Percentiles rank a stretch among this genome's conserved stretches.
phyloP scores from a whole-genome alignment of 1,139 yeast genomes.

The Zhuliangozyma blackwelliae region DNA sequence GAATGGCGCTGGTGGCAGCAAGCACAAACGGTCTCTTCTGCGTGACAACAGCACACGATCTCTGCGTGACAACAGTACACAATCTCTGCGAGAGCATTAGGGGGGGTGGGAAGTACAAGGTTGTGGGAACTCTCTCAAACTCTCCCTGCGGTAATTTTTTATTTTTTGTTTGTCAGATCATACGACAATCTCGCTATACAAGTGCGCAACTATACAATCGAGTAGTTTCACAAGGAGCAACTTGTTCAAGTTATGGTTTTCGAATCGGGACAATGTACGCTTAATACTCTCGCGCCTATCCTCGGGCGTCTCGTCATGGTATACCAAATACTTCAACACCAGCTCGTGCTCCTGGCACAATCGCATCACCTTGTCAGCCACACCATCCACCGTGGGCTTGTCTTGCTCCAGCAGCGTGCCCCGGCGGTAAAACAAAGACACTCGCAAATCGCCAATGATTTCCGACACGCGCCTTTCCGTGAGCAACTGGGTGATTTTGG shows the following conservation, averaged over 20 bases:
- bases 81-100: too few relatives aligned
- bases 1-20: slow-evolving; percentile 12
- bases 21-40: not conserved
- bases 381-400: not conserved
- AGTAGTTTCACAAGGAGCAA: slow-evolving; percentile 26
- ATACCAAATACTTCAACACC: not conserved
- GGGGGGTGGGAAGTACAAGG: too few relatives aligned
- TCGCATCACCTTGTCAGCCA: not conserved
- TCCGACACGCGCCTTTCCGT: slow-evolving; percentile 17
- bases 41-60: too few relatives aligned
- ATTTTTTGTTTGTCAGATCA: not conserved
- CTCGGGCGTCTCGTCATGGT: not conserved
- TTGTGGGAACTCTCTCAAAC: too few relatives aligned
- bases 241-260: slow-evolving; percentile 19
- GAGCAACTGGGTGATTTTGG: slow-evolving; percentile 13
- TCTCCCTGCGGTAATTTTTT: too few relatives aligned
- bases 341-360: not conserved
- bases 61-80: too few relatives aligned
- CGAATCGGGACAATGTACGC: not conserved
- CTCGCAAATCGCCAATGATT: slow-evolving; percentile 1
- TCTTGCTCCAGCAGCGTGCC: slow-evolving; percentile 1
- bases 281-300: not conserved
- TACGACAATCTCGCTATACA: slow-evolving; percentile 24
- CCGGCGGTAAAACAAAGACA: slow-evolving; percentile 3
- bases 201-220: slow-evolving; percentile 25